These are phyloP conservation scores for Arxiozyma bovina DNA, from an alignment of 1,139 yeast species.

Conservation along the genomic window DNA sequence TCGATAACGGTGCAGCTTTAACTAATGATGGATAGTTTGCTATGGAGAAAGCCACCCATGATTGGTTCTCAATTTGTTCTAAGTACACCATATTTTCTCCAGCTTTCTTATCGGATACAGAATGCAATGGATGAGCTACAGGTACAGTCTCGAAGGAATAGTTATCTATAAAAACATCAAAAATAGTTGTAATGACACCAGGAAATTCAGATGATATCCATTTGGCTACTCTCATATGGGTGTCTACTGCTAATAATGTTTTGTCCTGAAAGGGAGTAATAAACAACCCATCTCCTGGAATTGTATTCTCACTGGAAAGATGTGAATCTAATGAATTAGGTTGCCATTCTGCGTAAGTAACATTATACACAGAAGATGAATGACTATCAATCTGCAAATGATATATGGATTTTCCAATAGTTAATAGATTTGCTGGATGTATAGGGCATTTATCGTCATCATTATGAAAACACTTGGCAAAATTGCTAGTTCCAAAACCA, in stretches of 20 bases:
- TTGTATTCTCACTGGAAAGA: conserved; percentile 43
- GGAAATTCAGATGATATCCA: conserved; percentile 54
- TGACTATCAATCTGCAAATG: conserved; percentile 57
- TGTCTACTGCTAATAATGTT: conserved; percentile 58
- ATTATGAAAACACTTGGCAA: conserved; percentile 8
- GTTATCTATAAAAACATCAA: conserved; percentile 28
- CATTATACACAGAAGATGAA: conserved; percentile 70
- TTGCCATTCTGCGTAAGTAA: conserved; percentile 85
- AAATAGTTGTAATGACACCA: conserved; percentile 28
- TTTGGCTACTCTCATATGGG: conserved; percentile 55
- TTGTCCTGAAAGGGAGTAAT: conserved; percentile 80
- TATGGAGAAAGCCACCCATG: conserved; percentile 87
- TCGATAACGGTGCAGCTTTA: conserved; percentile 65
- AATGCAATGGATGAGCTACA: conserved; percentile 56
- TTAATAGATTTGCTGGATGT: conserved; percentile 16
- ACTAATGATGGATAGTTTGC: conserved; percentile 70
- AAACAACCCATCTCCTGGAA: conserved; percentile 60
- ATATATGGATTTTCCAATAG: conserved; percentile 41
- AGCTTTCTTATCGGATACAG: conserved; percentile 18
- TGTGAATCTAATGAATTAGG: conserved; percentile 80
- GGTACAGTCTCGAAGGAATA: conserved; percentile 31
- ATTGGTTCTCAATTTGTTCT: conserved; percentile 53
- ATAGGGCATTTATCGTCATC: conserved; percentile 15
- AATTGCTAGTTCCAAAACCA: conserved; percentile 39
- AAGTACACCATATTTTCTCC: conserved; percentile 44